Base-by-base conservation (phyloP, 768 basidiomycete genomes). In the Ramaria rubella region DNA sequence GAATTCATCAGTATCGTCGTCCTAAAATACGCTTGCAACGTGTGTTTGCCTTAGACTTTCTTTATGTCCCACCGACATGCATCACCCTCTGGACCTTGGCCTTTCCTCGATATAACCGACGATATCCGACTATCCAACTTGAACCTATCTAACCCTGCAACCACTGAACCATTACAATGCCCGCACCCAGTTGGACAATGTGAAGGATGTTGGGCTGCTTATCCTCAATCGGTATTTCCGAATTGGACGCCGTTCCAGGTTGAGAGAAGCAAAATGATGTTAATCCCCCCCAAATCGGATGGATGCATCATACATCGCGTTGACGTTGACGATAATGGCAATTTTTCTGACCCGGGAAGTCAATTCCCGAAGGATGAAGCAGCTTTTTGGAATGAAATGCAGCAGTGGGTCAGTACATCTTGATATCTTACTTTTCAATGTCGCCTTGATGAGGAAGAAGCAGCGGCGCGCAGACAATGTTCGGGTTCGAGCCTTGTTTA, bases 231-330 rank as follows among this genome's bases (percentile, higher is more conserved):
- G 1, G 65, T 74, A 8, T 83, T 79, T 58, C 77, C 77, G 11
- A 83, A 81, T 58, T 82, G 82, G 82, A 80, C 78, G 0, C 65
- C 64, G 7, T 63, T 63, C 12, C 81, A 82, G 49, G 70, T 75
- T 17, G 0, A 40, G 0, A 63, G 68, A 45, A 73, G 72, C 46
- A 60, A 64, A 49, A 73, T 77, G 19, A 62, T 58, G n/a, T 52
- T 53, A 11, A 53, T 60, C 1, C 45, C 62, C 17, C 52, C 55
- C 58, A 59, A 33, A 59, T 60, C 27, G 49, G 52, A 46, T 26
- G 48, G 44, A 2, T 72, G 66, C 34, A 55, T 55, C 17, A 52
- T 43, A 55, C 44, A 40, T 30, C 55, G 58, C 23, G 49, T 57
- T 15, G n/a, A 46, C 15, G 58, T 72, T 56, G 44, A 49, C 1